Base-by-base conservation (phyloP, 371 early-diverging fungal genomes). In the Chytridium lagenaria region DNA sequence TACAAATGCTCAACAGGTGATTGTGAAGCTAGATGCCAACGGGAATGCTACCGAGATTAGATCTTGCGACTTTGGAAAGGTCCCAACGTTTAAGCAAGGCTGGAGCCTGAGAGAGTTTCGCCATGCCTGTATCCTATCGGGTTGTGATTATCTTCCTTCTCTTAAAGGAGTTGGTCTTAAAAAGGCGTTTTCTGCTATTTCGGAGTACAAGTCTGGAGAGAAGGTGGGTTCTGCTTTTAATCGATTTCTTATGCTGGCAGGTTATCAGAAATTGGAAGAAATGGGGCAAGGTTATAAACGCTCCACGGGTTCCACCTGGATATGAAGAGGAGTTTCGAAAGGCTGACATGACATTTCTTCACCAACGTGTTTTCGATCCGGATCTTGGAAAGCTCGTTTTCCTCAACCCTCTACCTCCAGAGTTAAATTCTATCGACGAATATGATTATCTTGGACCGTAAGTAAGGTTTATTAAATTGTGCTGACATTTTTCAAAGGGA, bases 101-200 rank as follows among this genome's bases (percentile, higher is more conserved):
- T 94, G 91, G 92, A 81, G 79, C 23, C 67, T 78, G 34, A 82
- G 77, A 5, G 80, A 88, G 72, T 90, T 99, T 65, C 89, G 95
- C 10, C 92, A 95, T 22, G 93, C 97, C 91, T 94, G 96, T 72
- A 96, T 98, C 44, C 76, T 99, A 28, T 90, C 95, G 1, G 99
- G 99, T 12, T 99, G 99, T 80, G 99, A 99, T 77, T 99, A 99
- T 75, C 79, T 96, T 23, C 87, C 90, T 0, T 92, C 92, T 0
- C 85, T 95, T 2, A 90, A 88, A 2, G 94, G 96, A 1, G 88
- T 99, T 51, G 99, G 99, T 0, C 76, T 98, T 44, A 92, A 92
- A 76, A 94, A 86, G 34, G 96, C 99, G 0, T 80, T 91, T 72
- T 87, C 87, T 26, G 85, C 89, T 22, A 71, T 95, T 1, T 77